Evolutionary conservation across 139 green algal species (phyloP).

Genomic region (Tetradesmus obliquus): DNA sequence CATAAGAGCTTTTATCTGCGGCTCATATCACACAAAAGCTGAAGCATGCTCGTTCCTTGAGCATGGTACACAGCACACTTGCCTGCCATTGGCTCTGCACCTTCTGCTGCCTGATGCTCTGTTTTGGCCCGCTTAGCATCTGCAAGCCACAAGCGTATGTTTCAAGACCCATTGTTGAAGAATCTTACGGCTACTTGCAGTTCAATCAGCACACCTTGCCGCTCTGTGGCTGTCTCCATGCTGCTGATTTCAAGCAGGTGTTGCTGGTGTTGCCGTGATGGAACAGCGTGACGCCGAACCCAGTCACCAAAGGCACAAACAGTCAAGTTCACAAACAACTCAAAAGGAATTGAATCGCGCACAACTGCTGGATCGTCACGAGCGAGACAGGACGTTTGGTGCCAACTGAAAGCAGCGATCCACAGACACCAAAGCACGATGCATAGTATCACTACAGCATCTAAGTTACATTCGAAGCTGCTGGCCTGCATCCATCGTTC

Average conservation of each 20-base stretch:
- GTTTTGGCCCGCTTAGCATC: constrained; percentile 38
- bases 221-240: background rate
- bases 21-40: background rate
- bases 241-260: background rate
- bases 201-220: background rate
- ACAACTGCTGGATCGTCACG: no score
- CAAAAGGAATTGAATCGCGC: no score
- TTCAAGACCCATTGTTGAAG: no score
- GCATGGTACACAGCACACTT: background rate
- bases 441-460: no score
- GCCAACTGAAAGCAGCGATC: no score
- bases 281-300: no score
- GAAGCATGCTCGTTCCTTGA: background rate
- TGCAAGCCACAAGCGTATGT: background rate
- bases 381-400: no score
- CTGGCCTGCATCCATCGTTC: no score
- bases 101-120: background rate
- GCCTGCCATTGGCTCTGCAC: constrained; percentile 40
- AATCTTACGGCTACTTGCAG: background rate
- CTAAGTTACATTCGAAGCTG: no score
- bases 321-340: no score
- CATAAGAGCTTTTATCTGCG: background rate
- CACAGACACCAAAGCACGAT: no score
- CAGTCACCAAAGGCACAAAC: no score
- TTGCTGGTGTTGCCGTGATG: background rate